Base-by-base conservation (phyloP, 257 asterid species). In the Sherardia arvensis region DNA sequence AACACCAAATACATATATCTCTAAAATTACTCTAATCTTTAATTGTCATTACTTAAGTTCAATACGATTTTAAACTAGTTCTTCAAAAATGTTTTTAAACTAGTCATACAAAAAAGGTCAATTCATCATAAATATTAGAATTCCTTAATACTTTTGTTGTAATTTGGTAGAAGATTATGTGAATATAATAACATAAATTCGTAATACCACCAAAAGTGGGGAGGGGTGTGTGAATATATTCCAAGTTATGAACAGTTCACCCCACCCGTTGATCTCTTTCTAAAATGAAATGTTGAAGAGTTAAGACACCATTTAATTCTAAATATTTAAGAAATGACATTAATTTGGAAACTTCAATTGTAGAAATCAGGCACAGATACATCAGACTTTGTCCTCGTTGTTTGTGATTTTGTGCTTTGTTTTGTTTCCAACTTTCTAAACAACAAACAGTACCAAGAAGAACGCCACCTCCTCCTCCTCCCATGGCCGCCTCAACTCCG, bases 401-500 rank as follows among this genome's bases (percentile, higher is more conserved):
- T 56, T 22, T 23, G 36, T 22, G 18, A 15, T 30, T 64, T 34
- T 57, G 45, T 33, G 20, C 43, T 51, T 68, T 53, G 43, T 53
- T 66, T 57, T 43, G 51, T 43, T 43, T 43, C 51, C 51, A 43
- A 43, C 71, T 49, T 49, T 49, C 21, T 14, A 22, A 55, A 33
- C 30, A n/a, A 21, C 45, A 66, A 53, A 25, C 12, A 61, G 23
- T n/a, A 8, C 10, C 18, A 59, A 59, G 27, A 59, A 59, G 27
- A 34, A 58, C 5, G 7, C 14, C 48, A 32, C 27, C 36, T 57
- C 69, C 59, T 79, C 66, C 63, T 68, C 77, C 11, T 43, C 17
- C 65, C 51, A 73, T 82, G 93, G 87, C 84, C 83, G 95, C 86
- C 85, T 84, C 80, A 80, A 70, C 77, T 68, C 72, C 51, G 34